Base-by-base conservation (phyloP, 2,329 filamentous ascomycete species). In the Colletotrichum sp. region DNA sequence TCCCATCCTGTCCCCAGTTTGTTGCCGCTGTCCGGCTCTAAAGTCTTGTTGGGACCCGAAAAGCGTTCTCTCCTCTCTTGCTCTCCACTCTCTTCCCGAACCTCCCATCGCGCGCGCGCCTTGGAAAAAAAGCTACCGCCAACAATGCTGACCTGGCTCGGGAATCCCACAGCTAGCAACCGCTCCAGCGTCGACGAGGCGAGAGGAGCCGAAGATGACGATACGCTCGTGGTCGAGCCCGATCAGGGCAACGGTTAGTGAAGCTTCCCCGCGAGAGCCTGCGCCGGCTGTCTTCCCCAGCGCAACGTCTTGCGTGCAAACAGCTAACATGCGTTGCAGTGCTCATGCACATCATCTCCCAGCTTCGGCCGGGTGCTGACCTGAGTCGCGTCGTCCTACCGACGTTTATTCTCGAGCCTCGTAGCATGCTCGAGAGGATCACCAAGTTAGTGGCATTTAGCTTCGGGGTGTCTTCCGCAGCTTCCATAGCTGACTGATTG, bases 381-480 rank as follows among this genome's bases (percentile, higher is more conserved):
- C 89, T 99, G 80, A 98, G 96, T 86, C 92, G 96, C 80, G 96
- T 99, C 77, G 96, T 97, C 43, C 89, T 99, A 72, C 97, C 97
- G 55, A 99, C 97, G 64, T 99, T 99, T 84, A 99, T 99, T 81
- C 92, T 99, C 80, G 97, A 99, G 85, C 97, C 97, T 28, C 93
- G 96, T 82, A 98, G 96, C 80, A 99, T 99, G 97, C 88, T 99
- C 80, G 97, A 99, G 87, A 93, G 97, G 80, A 99, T 99, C 84
- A 99, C 97, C 82, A 99, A 99, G 96, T 98, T 88, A 79, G 92
- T 87, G 32, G 61, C 67, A 10, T 34, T 22, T 10, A 39, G 28
- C 13, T 22, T 22, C 66, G 25, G 15, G 25, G 27, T 15, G 18
- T 30, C 32, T 39, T 39, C 60, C 48, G 22, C 55, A 64, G 60